These are phyloP conservation scores for Pestalotiopsis sp. DNA, from an alignment of 2,329 filamentous ascomycete species.

Conservation along the genomic window DNA sequence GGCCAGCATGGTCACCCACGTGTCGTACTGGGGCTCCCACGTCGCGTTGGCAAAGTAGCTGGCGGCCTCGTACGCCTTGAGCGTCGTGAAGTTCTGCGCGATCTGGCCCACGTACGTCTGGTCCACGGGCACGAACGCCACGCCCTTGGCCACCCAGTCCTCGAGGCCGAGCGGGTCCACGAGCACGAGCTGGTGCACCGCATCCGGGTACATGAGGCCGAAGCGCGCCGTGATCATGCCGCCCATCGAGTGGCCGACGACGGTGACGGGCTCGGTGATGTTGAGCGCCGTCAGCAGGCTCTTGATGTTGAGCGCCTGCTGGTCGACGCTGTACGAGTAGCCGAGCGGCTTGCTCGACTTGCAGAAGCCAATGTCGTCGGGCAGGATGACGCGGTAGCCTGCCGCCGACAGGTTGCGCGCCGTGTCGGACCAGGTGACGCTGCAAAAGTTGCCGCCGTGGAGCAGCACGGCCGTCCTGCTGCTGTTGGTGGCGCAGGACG, in stretches of 20 bases:
- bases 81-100: constrained; percentile 43
- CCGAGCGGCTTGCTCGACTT: constrained; percentile 53
- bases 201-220: constrained; percentile 50
- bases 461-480: constrained; percentile 49
- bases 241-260: constrained; percentile 59
- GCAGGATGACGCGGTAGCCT: constrained; percentile 55
- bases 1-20: constrained; percentile 58
- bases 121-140: constrained; percentile 49
- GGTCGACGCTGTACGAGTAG: constrained; percentile 56
- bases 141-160: constrained; percentile 52
- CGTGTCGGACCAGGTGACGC: constrained; percentile 53
- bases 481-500: constrained; percentile 34
- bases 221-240: constrained; percentile 57
- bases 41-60: constrained; percentile 48
- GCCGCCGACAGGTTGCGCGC: constrained; percentile 40
- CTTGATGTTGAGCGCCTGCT: constrained; percentile 53
- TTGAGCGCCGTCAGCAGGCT: constrained; percentile 46
- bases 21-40: constrained; percentile 53
- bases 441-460: constrained; percentile 61
- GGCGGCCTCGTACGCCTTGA: constrained; percentile 47
- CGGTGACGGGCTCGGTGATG: constrained; percentile 41
- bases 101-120: constrained; percentile 38
- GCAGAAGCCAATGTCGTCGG: constrained; percentile 60
- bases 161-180: constrained; percentile 57
- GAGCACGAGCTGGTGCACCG: constrained; percentile 46